Evolutionary conservation across 2,329 filamentous ascomycete genomes (phyloP).

Genomic region (Colletotrichum tropicale): DNA sequence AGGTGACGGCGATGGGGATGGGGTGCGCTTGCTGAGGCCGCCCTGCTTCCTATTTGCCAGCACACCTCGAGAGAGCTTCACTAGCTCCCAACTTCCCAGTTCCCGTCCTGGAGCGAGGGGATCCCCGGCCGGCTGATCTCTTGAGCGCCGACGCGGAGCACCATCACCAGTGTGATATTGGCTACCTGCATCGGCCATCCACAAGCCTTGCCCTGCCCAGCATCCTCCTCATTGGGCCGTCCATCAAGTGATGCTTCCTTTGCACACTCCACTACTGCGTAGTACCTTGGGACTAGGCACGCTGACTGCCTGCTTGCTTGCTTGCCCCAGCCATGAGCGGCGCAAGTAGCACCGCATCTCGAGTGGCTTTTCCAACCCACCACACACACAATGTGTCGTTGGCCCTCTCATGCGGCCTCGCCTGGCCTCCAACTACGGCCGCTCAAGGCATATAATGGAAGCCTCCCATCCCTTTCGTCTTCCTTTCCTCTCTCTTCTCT

Average conservation of each 20-base stretch:
- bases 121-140: conserved; percentile 11
- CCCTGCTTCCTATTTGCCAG: conserved; percentile 13
- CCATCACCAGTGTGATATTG: conserved; percentile 21
- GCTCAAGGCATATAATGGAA: conserved; percentile 30
- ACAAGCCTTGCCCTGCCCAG: conserved; percentile 7
- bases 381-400: background rate
- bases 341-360: conserved; percentile 16
- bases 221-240: conserved; percentile 13
- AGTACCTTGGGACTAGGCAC: background rate
- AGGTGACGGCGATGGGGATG: background rate
- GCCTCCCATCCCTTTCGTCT: conserved; percentile 40
- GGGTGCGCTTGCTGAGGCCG: background rate
- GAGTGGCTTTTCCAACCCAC: conserved; percentile 5
- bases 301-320: conserved; percentile 1
- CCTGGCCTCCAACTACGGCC: conserved; percentile 10
- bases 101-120: conserved; percentile 4
- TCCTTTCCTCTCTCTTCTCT: conserved; percentile 54
- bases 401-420: conserved; percentile 6
- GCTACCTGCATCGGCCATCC: conserved; percentile 19
- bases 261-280: conserved; percentile 5
- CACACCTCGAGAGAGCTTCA: background rate
- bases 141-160: conserved; percentile 7
- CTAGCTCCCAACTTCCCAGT: background rate
- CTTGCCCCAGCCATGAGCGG: conserved; percentile 11
- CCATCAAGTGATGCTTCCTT: conserved; percentile 14